Evolutionary conservation across 345 rosid genomes (phyloP).

Genomic region (Populus pruinosa): DNA sequence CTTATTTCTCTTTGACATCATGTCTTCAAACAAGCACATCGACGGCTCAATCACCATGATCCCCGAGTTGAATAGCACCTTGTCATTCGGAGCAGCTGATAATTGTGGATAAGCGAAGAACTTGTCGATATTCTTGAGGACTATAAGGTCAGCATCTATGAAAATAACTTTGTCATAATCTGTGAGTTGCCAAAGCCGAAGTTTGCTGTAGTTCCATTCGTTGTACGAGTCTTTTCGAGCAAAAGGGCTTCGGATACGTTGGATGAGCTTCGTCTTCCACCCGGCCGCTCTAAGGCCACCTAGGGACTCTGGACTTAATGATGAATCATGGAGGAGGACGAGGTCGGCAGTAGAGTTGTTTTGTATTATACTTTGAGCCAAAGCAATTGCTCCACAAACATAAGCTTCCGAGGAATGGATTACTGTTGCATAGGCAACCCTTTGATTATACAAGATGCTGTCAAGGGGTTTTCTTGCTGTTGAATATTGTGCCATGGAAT

Average conservation of each 20-base stretch:
- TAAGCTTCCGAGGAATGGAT: slow-evolving; percentile 85
- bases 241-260: slow-evolving; percentile 61
- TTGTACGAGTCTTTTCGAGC: slow-evolving; percentile 55
- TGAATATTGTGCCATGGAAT: not conserved
- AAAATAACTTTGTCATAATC: slow-evolving; percentile 64
- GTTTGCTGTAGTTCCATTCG: slow-evolving; percentile 92
- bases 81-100: slow-evolving; percentile 52
- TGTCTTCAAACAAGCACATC: slow-evolving; percentile 47
- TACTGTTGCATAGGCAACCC: slow-evolving; percentile 70
- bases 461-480: not conserved
- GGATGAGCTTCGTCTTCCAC: slow-evolving; percentile 48
- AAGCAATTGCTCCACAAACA: slow-evolving; percentile 86
- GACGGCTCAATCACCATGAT: slow-evolving; percentile 90
- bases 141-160: slow-evolving; percentile 64
- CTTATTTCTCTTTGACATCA: slow-evolving; percentile 41
- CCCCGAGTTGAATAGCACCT: slow-evolving; percentile 65
- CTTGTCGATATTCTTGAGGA: slow-evolving; percentile 49
- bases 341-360: slow-evolving; percentile 48
- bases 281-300: slow-evolving; percentile 55
- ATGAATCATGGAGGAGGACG: slow-evolving; percentile 63
- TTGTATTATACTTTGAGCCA: slow-evolving; percentile 71
- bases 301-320: slow-evolving; percentile 41
- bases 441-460: not conserved
- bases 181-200: slow-evolving; percentile 63
- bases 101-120: slow-evolving; percentile 61